A percentile compares a stretch with the other conserved stretches of the same genome.
Evolutionary conservation across 257 asterid genomes (phyloP).

Genomic region (Echium plantagineum): DNA sequence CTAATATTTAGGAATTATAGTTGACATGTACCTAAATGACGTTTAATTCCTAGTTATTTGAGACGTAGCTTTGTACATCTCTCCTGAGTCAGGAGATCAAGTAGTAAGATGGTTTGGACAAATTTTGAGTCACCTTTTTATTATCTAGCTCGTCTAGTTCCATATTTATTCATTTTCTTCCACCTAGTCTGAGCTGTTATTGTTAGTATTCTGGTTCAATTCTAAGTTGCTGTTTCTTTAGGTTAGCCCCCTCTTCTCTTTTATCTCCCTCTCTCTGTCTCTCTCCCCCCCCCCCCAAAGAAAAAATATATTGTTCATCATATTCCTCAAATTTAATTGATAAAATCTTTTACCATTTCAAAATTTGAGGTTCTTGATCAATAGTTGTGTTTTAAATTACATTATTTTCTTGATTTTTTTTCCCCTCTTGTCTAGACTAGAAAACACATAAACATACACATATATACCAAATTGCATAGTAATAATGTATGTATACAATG

Average conservation of each 20-base stretch:
- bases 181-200: slow-evolving; percentile 17
- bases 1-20: too few relatives aligned
- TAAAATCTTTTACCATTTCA: slow-evolving; percentile 4
- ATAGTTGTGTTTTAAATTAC: not conserved
- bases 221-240: slow-evolving; percentile 78
- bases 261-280: too few relatives aligned
- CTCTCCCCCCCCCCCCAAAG: slow-evolving; percentile 7
- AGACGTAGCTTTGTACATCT: slow-evolving; percentile 29
- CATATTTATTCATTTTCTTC: slow-evolving; percentile 17
- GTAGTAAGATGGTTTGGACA: slow-evolving; percentile 20
- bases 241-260: slow-evolving; percentile 42
- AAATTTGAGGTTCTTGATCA: not conserved
- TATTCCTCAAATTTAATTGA: slow-evolving; percentile 13
- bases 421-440: not conserved
- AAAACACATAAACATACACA: too few relatives aligned
- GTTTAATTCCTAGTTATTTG: slow-evolving; percentile 17
- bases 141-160: slow-evolving; percentile 23
- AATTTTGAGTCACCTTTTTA: slow-evolving; percentile 31
- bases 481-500: too few relatives aligned
- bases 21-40: slow-evolving; percentile 15
- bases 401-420: not conserved
- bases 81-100: slow-evolving; percentile 36
- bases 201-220: slow-evolving; percentile 41
- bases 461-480: not conserved
- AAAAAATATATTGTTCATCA: too few relatives aligned